phyloP scores from a whole-genome alignment of 441 rosid genomes.

The Pelargonium citronellum region DNA sequence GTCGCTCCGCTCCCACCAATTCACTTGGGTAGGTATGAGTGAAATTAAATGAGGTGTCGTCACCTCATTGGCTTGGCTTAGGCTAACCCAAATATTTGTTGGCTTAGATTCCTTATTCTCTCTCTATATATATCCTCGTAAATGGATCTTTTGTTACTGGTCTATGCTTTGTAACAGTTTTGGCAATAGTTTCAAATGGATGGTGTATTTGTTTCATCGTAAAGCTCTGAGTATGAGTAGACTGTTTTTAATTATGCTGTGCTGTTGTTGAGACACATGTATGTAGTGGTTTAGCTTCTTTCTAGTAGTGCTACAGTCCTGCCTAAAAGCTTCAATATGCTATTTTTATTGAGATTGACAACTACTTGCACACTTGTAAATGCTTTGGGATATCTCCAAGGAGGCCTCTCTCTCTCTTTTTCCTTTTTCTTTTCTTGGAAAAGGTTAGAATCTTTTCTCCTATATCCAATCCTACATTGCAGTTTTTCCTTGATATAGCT shows the following conservation, averaged over 20 bases:
- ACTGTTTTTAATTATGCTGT: not conserved
- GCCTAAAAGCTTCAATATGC: slow-evolving; percentile 1
- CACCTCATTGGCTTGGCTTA: too few relatives aligned
- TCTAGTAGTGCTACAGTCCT: not conserved
- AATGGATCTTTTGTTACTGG: not conserved
- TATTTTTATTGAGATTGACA: not conserved
- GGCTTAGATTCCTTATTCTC: too few relatives aligned
- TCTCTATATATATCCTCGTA: not conserved
- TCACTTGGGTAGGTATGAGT: too few relatives aligned
- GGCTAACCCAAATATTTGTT: too few relatives aligned
- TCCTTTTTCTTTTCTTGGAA: not conserved
- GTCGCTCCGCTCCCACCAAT: too few relatives aligned
- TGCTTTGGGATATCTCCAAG: too few relatives aligned
- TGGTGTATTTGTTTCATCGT: not conserved
- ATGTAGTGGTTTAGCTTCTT: not conserved
- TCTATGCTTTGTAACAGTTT: not conserved
- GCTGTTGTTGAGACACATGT: not conserved
- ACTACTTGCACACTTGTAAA: not conserved
- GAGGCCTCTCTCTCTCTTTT: too few relatives aligned
- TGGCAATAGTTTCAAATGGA: not conserved
- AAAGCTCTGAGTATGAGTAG: not conserved
- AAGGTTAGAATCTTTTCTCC: not conserved
- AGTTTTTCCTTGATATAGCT: not conserved
- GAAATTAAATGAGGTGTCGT: too few relatives aligned
- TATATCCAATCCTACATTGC: not conserved